Conservation (phyloP, 352 stramenopile genomes). For the Elongisporangium prolatum region DNA sequence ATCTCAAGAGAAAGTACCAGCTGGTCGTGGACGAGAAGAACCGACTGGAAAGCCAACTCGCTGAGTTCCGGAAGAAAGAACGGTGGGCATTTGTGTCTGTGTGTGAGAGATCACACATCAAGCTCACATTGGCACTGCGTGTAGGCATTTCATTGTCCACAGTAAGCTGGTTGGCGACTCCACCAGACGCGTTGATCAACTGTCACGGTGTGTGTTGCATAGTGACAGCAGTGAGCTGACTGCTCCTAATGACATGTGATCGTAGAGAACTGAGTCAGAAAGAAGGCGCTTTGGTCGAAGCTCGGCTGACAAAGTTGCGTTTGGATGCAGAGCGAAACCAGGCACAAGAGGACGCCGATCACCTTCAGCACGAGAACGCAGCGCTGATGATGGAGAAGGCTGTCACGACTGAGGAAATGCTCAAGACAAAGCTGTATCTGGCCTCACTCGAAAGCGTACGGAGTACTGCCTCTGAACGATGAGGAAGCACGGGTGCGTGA, state of each 20-base stretch:
- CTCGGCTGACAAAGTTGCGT: slow-evolving; percentile 42
- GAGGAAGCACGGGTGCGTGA: too few relatives aligned
- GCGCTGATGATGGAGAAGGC: slow-evolving; percentile 62
- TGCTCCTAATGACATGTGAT: not conserved
- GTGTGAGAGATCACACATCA: not conserved
- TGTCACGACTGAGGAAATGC: slow-evolving; percentile 49
- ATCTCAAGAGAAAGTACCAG: slow-evolving; percentile 70
- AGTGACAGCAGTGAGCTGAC: not conserved
- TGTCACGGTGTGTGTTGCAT: slow-evolving; percentile 34
- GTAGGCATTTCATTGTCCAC: slow-evolving; percentile 57
- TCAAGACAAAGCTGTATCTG: slow-evolving; percentile 66
- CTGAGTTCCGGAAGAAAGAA: slow-evolving; percentile 52
- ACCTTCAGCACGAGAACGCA: slow-evolving; percentile 59
- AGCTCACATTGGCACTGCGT: not conserved
- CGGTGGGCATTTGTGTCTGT: slow-evolving; percentile 20
- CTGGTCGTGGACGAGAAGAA: slow-evolving; percentile 53
- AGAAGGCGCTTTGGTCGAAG: slow-evolving; percentile 45
- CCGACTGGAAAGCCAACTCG: slow-evolving; percentile 48
- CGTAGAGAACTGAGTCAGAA: slow-evolving; percentile 53
- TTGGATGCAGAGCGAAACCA: slow-evolving; percentile 52
- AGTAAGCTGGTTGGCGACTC: slow-evolving; percentile 63
- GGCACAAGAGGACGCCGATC: slow-evolving; percentile 45
- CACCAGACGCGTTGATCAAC: slow-evolving; percentile 51
- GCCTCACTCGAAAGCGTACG: slow-evolving; percentile 55
- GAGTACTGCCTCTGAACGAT: not conserved